Base-by-base conservation (phyloP, 2,329 filamentous ascomycete species). In the Trichoderma aggressivum region DNA sequence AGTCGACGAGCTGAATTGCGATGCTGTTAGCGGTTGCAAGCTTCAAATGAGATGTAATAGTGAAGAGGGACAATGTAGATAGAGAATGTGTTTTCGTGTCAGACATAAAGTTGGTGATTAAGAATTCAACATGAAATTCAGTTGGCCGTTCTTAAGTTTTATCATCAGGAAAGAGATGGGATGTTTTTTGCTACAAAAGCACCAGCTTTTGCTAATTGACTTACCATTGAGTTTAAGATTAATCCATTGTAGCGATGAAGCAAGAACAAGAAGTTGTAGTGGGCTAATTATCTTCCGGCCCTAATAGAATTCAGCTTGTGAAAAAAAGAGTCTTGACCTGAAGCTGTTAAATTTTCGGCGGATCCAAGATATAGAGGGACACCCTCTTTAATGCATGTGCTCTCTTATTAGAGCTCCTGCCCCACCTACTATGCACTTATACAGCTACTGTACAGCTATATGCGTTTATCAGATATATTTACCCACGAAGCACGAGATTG, bases 51-150 rank as follows among this genome's bases (percentile, higher is more conserved):
- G n/a, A 32, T 55, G 11, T 62, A 11, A 50, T 39, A 11, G 16
- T 50, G 14, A 36, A 56, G n/a, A 53, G 26, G 28, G 12, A 67
- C 14, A 36, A 21, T 62, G 36, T n/a, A 59, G 39, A 28, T 16
- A 47, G 56, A 53, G 66, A 28, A 50, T 30, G 64, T 60, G 74
- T 14, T 60, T 62, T 74, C 11, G 24, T 53, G 74, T 89, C 87
- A 89, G 86, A 89, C 86, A 88, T 86, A 88, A 86, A 89, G 87
- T 86, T 89, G 89, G 87, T 86, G 82, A 81, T 81, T 84, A 83
- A 81, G 82, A 75, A 63, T 77, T 89, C 87, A 85, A 88, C 87
- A 89, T 85, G 75, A 78, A 77, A 81, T 88, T 90, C 86, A 86
- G 88, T 87, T 88, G 87, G 87, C 87, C 87, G 87, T 89, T 89